These are phyloP conservation scores for Clonostachys solani DNA, from an alignment of 2,329 filamentous ascomycete genomes.

Conservation along the genomic window DNA sequence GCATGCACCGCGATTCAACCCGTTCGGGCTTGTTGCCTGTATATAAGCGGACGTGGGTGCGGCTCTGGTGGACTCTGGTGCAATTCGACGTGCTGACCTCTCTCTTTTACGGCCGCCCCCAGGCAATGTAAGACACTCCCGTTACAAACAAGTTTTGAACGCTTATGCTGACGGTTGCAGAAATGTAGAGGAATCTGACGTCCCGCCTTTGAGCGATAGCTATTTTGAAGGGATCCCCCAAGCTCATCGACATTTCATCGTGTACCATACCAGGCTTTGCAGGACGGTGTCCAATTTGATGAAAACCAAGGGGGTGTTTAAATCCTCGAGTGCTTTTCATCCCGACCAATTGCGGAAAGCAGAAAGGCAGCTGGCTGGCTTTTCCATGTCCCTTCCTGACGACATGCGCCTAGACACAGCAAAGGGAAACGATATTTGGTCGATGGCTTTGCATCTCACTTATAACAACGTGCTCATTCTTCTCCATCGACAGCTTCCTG, in stretches of 20 bases:
- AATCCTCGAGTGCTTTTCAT: conserved; percentile 9
- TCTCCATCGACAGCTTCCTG: conserved; percentile 17
- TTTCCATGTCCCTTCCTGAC: conserved; percentile 18
- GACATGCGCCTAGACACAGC: conserved; percentile 11
- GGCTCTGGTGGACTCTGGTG: conserved; percentile 34
- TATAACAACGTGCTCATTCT: conserved; percentile 26
- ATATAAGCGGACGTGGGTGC: conserved; percentile 26
- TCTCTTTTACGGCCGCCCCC: conserved; percentile 41
- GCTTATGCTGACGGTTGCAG: conserved; percentile 7
- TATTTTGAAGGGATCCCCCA: conserved; percentile 36
- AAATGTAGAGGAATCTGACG: conserved; percentile 46
- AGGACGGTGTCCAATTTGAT: conserved; percentile 38
- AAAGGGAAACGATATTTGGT: conserved; percentile 20
- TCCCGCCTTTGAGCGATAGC: conserved; percentile 31
- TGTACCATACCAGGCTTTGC: conserved; percentile 44
- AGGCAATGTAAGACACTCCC: conserved; percentile 32
- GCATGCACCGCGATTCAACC: conserved; percentile 38
- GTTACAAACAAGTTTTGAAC: no score
- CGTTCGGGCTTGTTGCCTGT: conserved; percentile 17
- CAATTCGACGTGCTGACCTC: conserved; percentile 31
- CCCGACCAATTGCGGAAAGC: conserved; percentile 17
- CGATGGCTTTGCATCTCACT: conserved; percentile 22
- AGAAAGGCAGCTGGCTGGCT: conserved; percentile 21
- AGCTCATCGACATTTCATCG: conserved; percentile 35
- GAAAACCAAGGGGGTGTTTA: conserved; percentile 4